These are phyloP conservation scores for Lotus japonicus DNA, from an alignment of 306 rosid species.

Conservation along the genomic window DNA sequence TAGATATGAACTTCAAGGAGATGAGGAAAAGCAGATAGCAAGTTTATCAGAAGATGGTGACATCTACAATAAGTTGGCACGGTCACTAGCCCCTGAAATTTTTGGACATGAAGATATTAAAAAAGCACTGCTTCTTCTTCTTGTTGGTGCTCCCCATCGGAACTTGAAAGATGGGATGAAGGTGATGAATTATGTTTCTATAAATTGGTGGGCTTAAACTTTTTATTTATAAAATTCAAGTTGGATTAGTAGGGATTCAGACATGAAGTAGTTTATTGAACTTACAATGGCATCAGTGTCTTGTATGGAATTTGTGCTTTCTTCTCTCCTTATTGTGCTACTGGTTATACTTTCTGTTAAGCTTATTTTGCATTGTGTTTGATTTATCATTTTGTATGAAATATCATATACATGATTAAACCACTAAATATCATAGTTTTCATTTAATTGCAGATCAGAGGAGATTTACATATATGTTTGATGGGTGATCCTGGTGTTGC, in stretches of 20 bases:
- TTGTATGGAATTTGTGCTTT: not conserved
- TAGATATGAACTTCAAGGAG: slow-evolving; percentile 84
- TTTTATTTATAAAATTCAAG: not conserved
- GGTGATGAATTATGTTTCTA: slow-evolving; percentile 32
- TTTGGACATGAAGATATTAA: slow-evolving; percentile 95
- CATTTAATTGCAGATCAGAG: slow-evolving; percentile 70
- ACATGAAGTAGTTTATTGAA: not conserved
- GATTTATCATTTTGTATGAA: not conserved
- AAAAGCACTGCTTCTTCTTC: slow-evolving; percentile 88
- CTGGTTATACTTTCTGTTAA: not conserved
- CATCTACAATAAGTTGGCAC: slow-evolving; percentile 77
- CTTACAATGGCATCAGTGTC: not conserved
- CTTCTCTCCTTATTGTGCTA: not conserved
- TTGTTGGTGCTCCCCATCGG: slow-evolving; percentile 92
- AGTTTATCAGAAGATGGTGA: slow-evolving; percentile 85
- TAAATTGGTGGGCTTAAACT: not conserved
- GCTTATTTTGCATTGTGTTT: not conserved
- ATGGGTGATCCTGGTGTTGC: slow-evolving; percentile 99
- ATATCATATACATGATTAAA: not conserved
- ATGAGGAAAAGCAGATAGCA: slow-evolving; percentile 73
- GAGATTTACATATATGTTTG: slow-evolving; percentile 90
- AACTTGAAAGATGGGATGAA: slow-evolving; percentile 95
- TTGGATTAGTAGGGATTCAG: slow-evolving; percentile 7
- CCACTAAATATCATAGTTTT: slow-evolving; percentile 1
- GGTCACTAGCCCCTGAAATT: slow-evolving; percentile 96